Evolutionary conservation across 2,329 filamentous ascomycete species (phyloP).

Genomic region (Huntiella omanensis): DNA sequence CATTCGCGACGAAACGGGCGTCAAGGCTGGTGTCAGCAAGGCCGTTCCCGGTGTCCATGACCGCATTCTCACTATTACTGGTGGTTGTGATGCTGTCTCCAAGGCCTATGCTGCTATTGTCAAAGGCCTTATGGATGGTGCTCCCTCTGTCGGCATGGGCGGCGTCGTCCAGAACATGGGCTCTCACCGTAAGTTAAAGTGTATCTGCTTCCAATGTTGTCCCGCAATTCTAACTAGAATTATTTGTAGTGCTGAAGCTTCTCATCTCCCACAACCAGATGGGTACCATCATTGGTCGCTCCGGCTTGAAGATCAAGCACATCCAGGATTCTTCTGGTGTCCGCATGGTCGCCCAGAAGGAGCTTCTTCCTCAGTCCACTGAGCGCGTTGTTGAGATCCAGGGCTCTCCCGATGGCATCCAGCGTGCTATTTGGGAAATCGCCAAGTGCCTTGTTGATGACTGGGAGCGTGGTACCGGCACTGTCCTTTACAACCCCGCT

Average conservation of each 20-base stretch:
- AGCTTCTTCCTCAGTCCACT: conserved; percentile 97
- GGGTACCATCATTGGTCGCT: conserved; percentile 95
- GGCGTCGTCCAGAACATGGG: conserved; percentile 72
- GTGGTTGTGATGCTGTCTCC: conserved; percentile 70
- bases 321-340: conserved; percentile 95
- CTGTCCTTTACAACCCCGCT: conserved; percentile 91
- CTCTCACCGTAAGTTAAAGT: conserved; percentile 63
- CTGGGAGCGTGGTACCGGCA: conserved; percentile 91
- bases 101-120: conserved; percentile 89
- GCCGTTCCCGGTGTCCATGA: conserved; percentile 95
- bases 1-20: conserved; percentile 88
- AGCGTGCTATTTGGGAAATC: conserved; percentile 95
- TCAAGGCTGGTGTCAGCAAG: conserved; percentile 97
- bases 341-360: conserved; percentile 98
- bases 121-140: conserved; percentile 77
- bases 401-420: conserved; percentile 83
- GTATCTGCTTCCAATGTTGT: neutral
- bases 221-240: neutral
- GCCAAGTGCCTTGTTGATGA: conserved; percentile 97
- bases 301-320: conserved; percentile 97
- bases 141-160: conserved; percentile 54
- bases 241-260: conserved; percentile 63
- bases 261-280: conserved; percentile 99
- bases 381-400: conserved; percentile 96
- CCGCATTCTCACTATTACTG: conserved; percentile 88